Percentiles rank a stretch among this genome's conserved stretches.
Evolutionary conservation across 2,329 filamentous ascomycete species (phyloP).

Genomic region (Pezicula carpinea): DNA sequence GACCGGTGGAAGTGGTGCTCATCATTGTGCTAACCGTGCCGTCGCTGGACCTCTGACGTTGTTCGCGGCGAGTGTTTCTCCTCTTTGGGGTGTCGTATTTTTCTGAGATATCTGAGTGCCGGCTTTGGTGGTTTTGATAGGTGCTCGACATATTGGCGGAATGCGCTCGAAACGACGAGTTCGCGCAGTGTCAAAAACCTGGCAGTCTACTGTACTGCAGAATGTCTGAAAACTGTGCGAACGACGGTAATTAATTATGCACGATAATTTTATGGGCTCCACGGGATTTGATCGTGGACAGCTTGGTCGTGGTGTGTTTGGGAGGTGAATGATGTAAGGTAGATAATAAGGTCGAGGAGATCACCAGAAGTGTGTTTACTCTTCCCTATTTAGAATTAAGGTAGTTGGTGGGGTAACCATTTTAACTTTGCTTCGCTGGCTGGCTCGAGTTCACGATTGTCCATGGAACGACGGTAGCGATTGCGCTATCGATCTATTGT

Average conservation of each 20-base stretch:
- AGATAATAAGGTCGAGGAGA: neutral
- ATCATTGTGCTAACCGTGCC: conserved; percentile 84
- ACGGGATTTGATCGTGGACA: too few species aligned
- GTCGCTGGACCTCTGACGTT: conserved; percentile 64
- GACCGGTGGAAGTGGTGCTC: conserved; percentile 66
- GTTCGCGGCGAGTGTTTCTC: conserved; percentile 26
- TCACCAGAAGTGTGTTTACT: too few species aligned
- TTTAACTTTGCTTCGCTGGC: neutral
- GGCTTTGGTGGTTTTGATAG: conserved; percentile 22
- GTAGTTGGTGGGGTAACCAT: neutral
- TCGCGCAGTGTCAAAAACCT: neutral
- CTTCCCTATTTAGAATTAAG: too few species aligned
- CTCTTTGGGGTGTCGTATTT: conserved; percentile 24
- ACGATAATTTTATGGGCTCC: conserved; percentile 7
- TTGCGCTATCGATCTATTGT: too few species aligned
- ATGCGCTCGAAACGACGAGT: neutral
- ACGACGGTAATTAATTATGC: conserved; percentile 11
- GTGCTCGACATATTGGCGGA: conserved; percentile 17
- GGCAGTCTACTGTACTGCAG: too few species aligned
- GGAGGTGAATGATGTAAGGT: neutral
- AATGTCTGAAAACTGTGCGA: conserved; percentile 4
- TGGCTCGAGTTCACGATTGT: neutral
- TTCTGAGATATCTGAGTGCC: conserved; percentile 26
- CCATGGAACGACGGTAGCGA: too few species aligned
- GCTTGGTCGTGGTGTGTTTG: too few species aligned